Evolutionary conservation across 106 monocot genomes (phyloP).

Genomic region (Alisma plantagoaquatica): DNA sequence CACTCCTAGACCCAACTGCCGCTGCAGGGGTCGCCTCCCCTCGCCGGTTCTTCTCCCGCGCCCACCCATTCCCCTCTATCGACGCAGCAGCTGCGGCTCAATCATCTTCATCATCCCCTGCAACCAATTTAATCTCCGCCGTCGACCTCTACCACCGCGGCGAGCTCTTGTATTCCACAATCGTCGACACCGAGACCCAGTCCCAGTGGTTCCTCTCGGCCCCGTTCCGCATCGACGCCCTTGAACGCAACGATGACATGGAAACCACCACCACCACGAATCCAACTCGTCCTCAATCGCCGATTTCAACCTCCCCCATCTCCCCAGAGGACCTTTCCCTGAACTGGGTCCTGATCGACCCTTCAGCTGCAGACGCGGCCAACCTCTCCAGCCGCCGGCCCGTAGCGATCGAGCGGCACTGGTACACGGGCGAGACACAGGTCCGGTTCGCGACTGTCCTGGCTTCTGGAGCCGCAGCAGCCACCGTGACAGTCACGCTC

Average conservation of each 20-base stretch:
- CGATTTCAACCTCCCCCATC: background rate
- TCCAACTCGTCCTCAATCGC: background rate
- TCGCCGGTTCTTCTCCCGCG: slow-evolving; percentile 40
- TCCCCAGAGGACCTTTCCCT: slow-evolving; percentile 32
- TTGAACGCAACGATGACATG: slow-evolving; percentile 13
- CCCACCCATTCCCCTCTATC: slow-evolving; percentile 28
- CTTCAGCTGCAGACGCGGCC: slow-evolving; percentile 17
- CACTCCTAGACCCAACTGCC: slow-evolving; percentile 5
- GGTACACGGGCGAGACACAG: slow-evolving; percentile 55
- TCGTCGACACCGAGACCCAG: slow-evolving; percentile 41
- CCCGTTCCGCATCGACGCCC: slow-evolving; percentile 61
- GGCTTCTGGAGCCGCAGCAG: slow-evolving; percentile 7
- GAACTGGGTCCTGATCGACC: slow-evolving; percentile 76
- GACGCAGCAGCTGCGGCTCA: background rate
- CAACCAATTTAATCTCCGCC: slow-evolving; percentile 39
- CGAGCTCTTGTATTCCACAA: slow-evolving; percentile 36
- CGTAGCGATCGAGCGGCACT: slow-evolving; percentile 43
- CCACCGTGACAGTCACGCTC: slow-evolving; percentile 35
- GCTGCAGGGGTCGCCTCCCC: slow-evolving; percentile 9
- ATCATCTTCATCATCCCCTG: background rate
- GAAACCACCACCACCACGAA: too few relatives aligned
- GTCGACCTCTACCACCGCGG: slow-evolving; percentile 52
- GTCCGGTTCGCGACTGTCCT: slow-evolving; percentile 47
- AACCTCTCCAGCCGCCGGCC: slow-evolving; percentile 59
- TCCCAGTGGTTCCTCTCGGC: slow-evolving; percentile 48